A percentile compares a stretch with the other conserved stretches of the same genome.
Conservation (phyloP, 768 basidiomycete genomes). For the Mycena epipterygia region DNA sequence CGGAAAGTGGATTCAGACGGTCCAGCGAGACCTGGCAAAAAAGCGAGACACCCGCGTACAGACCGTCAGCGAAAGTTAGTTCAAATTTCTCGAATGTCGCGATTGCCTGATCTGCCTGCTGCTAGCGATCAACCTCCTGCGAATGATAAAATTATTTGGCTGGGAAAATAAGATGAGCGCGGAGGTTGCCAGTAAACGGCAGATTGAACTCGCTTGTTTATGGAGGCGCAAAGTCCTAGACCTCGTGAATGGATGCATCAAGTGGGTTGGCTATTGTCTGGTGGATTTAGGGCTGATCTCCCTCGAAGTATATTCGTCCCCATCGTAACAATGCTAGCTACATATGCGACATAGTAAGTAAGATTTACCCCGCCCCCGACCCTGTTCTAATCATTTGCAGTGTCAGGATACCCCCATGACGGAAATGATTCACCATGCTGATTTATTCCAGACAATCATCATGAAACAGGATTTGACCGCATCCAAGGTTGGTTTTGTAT, state of each 20-base stretch:
- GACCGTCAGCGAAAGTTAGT: constrained; percentile 69
- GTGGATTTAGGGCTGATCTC: not conserved
- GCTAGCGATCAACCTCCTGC: constrained; percentile 67
- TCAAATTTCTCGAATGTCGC: constrained; percentile 35
- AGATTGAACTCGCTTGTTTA: constrained; percentile 68
- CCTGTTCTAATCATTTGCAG: not conserved
- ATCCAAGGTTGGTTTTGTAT: constrained; percentile 42
- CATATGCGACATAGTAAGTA: constrained; percentile 70
- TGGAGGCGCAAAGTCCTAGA: constrained; percentile 66
- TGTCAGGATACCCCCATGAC: not conserved
- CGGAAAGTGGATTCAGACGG: constrained; percentile 58
- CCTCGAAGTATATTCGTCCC: constrained; percentile 67
- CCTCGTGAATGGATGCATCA: constrained; percentile 58
- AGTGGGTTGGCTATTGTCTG: constrained; percentile 47
- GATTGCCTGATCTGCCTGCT: constrained; percentile 39
- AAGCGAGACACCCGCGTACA: constrained; percentile 71
- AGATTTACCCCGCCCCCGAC: not conserved
- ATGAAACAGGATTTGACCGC: constrained; percentile 56
- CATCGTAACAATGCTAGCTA: constrained; percentile 72
- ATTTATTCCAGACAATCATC: constrained; percentile 47
- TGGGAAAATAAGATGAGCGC: constrained; percentile 72
- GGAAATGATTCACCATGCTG: constrained; percentile 5
- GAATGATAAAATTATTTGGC: constrained; percentile 81
- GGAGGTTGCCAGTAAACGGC: constrained; percentile 67
- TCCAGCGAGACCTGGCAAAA: constrained; percentile 64